phyloP scores from a whole-genome alignment of 1,284 basidiomycete species.

The Violaceomyces palustris region DNA sequence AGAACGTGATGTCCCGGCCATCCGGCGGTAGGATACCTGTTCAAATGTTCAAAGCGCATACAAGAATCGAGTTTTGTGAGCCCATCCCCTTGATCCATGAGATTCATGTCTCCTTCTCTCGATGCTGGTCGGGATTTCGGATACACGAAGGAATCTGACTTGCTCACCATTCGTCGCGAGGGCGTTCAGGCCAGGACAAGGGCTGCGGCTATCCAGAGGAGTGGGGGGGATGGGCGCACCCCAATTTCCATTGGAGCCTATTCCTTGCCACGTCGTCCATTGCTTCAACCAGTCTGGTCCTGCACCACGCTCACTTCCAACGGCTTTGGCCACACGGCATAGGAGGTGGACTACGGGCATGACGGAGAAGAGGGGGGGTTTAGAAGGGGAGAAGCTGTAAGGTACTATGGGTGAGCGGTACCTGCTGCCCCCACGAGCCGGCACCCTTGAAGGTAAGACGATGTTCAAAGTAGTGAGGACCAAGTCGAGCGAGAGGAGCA shows the following conservation, averaged over 20 bases:
- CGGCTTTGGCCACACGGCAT: not conserved
- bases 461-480: no score
- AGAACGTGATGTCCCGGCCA: conserved; percentile 10
- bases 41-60: not conserved
- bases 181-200: conserved; percentile 25
- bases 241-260: conserved; percentile 20
- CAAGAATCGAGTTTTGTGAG: no score
- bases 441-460: no score
- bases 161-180: conserved; percentile 14
- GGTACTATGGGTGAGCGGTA: no score
- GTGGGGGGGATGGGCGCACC: conserved; percentile 9
- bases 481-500: no score
- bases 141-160: no score
- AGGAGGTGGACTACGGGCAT: not conserved
- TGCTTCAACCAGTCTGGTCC: conserved; percentile 25
- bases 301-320: conserved; percentile 5
- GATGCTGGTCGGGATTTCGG: no score
- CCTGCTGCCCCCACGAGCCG: no score
- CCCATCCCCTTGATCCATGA: no score
- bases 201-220: conserved; percentile 13
- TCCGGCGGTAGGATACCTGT: conserved; percentile 11
- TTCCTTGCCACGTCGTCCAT: conserved; percentile 25
- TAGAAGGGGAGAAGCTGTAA: no score
- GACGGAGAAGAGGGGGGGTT: not conserved
- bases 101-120: no score